phyloP scores from a whole-genome alignment of 78 protist genomes.

The Cavenderia fasciculata region DNA sequence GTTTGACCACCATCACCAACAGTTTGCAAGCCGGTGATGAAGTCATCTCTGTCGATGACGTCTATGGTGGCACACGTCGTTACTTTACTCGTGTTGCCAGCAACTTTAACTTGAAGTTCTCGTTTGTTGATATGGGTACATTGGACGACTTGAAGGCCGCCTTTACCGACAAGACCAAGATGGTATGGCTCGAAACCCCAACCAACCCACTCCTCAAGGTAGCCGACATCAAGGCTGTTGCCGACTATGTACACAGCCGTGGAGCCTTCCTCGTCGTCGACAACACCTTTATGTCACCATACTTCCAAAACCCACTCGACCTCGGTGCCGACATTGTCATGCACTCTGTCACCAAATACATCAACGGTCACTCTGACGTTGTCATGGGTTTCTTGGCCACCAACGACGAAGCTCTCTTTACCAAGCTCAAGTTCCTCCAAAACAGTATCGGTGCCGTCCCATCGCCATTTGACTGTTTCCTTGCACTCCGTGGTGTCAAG shows the following conservation, averaged over 20 bases:
- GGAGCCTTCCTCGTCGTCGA: conserved; percentile 91
- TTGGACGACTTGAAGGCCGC: conserved; percentile 76
- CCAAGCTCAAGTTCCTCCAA: conserved; percentile 79
- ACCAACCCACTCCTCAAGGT: conserved; percentile 93
- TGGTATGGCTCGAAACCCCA: conserved; percentile 96
- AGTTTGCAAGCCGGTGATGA: conserved; percentile 90
- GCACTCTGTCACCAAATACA: conserved; percentile 95
- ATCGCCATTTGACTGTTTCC: conserved; percentile 93
- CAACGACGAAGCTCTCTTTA: conserved; percentile 49
- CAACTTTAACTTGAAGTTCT: conserved; percentile 72
- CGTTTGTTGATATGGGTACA: conserved; percentile 86
- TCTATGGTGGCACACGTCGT: conserved; percentile 94
- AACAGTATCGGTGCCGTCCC: conserved; percentile 89
- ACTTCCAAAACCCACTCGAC: conserved; percentile 90
- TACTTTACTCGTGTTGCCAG: conserved; percentile 57
- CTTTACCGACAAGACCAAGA: conserved; percentile 80
- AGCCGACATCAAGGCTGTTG: conserved; percentile 83
- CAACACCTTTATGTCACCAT: conserved; percentile 94
- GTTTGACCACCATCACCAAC: conserved; percentile 78
- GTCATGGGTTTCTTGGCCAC: conserved; percentile 88
- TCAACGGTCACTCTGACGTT: conserved; percentile 95
- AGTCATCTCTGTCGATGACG: conserved; percentile 86
- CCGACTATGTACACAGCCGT: conserved; percentile 84
- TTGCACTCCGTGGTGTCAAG: conserved; percentile 89
- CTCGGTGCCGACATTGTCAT: conserved; percentile 96